Evolutionary conservation across 768 basidiomycete species (phyloP), one percentile per base, ranked within the genome.

Genomic region (Collybia sordida): DNA sequence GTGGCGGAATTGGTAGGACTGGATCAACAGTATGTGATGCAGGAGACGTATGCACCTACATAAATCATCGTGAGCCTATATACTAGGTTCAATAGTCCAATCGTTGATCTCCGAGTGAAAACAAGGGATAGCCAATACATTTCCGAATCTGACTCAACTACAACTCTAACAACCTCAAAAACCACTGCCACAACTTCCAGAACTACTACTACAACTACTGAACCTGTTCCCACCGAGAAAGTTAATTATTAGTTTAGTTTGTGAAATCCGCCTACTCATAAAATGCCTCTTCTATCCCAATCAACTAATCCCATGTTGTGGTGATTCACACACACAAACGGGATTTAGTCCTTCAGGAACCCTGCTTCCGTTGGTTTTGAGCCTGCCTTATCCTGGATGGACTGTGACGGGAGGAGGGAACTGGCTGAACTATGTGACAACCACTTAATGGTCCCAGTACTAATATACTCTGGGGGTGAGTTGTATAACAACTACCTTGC

Each of bases 221-320:
- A n/a, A n/a, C n/a, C n/a, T n/a, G n/a, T n/a, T n/a, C n/a, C n/a
- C n/a, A n/a, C n/a, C n/a, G n/a, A n/a, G n/a, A n/a, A n/a, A n/a
- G n/a, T 64, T 1, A 77, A 76, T 50, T 80, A 72, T 60, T 82
- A 80, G 81, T 83, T 82, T 59, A 78, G 76, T 62, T 83, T 82
- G 79, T 81, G 56, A 49, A 75, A 24, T 36, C 12, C 25, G 1
- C 37, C 17, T 23, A 44, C 7, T 27, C 25, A 18, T 9, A 17
- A 23, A 14, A 24, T 22, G 17, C 14, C 14, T 11, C 27, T 28
- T 2, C 22, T 34, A 21, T 27, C 8, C 37, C 17, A 18, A 36
- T 34, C 28, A 18, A 9, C 39, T 0, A n/a, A n/a, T n/a, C n/a
- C n/a, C n/a, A n/a, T n/a, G n/a, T 34, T 81, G 80, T 54, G 81